Evolutionary conservation across 148 eudicot genomes (phyloP).

Genomic region (Amaranthus cruentus): DNA sequence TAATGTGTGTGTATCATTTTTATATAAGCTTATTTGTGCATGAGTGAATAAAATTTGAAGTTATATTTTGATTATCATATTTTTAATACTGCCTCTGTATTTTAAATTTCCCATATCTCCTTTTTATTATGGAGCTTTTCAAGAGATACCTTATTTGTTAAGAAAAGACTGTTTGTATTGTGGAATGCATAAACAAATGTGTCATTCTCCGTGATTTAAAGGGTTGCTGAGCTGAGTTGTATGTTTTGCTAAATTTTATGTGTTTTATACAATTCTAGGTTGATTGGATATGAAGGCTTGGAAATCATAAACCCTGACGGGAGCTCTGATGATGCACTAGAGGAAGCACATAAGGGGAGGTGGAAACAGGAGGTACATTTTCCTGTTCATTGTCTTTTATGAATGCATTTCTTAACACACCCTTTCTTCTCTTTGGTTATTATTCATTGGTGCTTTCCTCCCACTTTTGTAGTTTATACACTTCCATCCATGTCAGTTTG

Average conservation of each 20-base stretch:
- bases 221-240: not conserved
- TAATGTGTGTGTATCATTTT: too few species aligned
- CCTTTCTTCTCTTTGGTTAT: not conserved
- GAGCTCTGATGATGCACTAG: conserved; percentile 32
- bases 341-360: conserved; percentile 36
- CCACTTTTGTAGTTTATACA: not conserved
- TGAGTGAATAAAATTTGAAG: too few species aligned
- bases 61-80: too few species aligned
- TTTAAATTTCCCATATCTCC: too few species aligned
- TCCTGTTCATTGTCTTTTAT: not conserved
- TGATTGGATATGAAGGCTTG: conserved; percentile 30
- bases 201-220: not conserved
- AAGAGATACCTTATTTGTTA: too few species aligned
- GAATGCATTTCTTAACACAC: not conserved
- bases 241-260: not conserved
- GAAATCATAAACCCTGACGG: conserved; percentile 38
- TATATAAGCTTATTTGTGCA: too few species aligned
- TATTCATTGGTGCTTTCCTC: not conserved
- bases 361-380: conserved; percentile 34
- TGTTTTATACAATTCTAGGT: conserved; percentile 5
- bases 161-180: too few species aligned
- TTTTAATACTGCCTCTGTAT: too few species aligned
- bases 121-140: too few species aligned
- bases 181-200: too few species aligned
- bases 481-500: too few species aligned